Evolutionary conservation across 1,284 basidiomycete genomes (phyloP).

Genomic region (Cutaneotrichosporon sp.): DNA sequence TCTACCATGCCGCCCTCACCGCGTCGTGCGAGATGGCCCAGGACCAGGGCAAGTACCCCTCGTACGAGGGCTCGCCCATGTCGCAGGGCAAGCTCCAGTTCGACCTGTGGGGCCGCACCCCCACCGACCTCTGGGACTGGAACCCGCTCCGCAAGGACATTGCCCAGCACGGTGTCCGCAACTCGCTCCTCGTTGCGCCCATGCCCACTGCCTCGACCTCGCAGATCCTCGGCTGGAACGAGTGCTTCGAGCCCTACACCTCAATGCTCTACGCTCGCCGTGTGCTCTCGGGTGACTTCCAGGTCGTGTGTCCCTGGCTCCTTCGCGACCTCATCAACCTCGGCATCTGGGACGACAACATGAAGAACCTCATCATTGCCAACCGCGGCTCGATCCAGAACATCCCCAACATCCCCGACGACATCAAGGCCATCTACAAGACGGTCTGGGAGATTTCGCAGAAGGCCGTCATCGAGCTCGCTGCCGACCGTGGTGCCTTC

Average conservation of each 20-base stretch:
- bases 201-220: constrained; percentile 99
- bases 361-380: constrained; percentile 99
- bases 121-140: constrained; percentile 97
- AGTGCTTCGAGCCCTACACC: constrained; percentile 64
- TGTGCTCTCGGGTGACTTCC: constrained; percentile 99
- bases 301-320: constrained; percentile 98
- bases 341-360: constrained; percentile 94
- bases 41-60: constrained; percentile 81
- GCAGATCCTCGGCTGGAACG: constrained; percentile 98
- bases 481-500: constrained; percentile 97
- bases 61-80: constrained; percentile 89
- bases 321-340: constrained; percentile 94
- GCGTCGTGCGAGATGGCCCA: constrained; percentile 87
- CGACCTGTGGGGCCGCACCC: constrained; percentile 93
- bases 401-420: constrained; percentile 79
- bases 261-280: constrained; percentile 99
- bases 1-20: constrained; percentile 95
- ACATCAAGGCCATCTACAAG: constrained; percentile 73
- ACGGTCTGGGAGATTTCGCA: constrained; percentile 92
- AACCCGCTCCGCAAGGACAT: constrained; percentile 82
- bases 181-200: constrained; percentile 92
- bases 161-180: constrained; percentile 80
- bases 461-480: constrained; percentile 97
- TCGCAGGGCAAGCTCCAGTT: constrained; percentile 87
- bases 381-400: constrained; percentile 95